These are phyloP conservation scores for Paracorniculantispora psalliotae DNA, from an alignment of 2,329 filamentous ascomycete species.

Conservation along the genomic window DNA sequence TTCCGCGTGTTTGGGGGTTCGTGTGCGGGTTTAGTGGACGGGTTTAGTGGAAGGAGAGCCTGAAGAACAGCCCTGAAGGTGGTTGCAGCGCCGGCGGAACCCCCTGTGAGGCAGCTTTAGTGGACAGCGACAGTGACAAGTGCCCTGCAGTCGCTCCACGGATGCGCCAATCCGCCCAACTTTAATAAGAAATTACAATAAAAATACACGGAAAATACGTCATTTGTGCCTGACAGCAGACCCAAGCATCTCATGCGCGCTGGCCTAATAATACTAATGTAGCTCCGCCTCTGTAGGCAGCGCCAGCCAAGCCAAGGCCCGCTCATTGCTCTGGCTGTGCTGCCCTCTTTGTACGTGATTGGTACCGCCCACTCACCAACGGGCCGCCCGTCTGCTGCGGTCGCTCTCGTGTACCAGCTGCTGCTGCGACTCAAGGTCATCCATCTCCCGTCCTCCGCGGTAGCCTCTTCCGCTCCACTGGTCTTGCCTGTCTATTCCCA, in stretches of 20 bases:
- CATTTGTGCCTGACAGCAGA: slow-evolving; percentile 9
- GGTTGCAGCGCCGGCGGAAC: too few relatives aligned
- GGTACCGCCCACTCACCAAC: not conserved
- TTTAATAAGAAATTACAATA: too few relatives aligned
- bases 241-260: not conserved
- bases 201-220: too few relatives aligned
- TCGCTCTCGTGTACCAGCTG: not conserved
- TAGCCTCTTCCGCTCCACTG: slow-evolving; percentile 1
- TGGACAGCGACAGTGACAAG: too few relatives aligned
- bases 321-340: not conserved
- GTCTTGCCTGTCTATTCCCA: not conserved
- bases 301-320: not conserved
- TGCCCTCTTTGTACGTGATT: too few relatives aligned
- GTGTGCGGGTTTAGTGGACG: not conserved
- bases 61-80: too few relatives aligned
- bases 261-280: too few relatives aligned
- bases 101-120: too few relatives aligned
- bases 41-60: not conserved
- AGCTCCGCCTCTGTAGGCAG: not conserved
- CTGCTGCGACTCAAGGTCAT: not conserved
- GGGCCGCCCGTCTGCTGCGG: not conserved
- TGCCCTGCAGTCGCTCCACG: too few relatives aligned
- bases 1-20: not conserved
- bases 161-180: too few relatives aligned
- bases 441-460: not conserved